Percentiles rank a stretch among this genome's conserved stretches.
Conservation (phyloP, 2,329 filamentous ascomycete genomes). For the Pseudophaeomoniella oleicola region DNA sequence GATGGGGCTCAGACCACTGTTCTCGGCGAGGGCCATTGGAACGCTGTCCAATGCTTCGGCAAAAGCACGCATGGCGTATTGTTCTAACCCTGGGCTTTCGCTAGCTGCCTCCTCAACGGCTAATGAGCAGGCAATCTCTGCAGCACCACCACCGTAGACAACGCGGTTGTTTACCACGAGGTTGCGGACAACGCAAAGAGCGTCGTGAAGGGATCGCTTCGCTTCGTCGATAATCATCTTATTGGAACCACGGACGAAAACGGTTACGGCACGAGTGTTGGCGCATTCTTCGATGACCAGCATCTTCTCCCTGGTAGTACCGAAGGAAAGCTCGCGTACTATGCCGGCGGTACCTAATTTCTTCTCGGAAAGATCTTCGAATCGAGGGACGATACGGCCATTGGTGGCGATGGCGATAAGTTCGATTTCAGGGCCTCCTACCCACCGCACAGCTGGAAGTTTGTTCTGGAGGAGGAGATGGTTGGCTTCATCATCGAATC, state of each 20-base stretch:
- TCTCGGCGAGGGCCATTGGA: slow-evolving; percentile 93
- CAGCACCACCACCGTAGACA: slow-evolving; percentile 91
- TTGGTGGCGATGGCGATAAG: slow-evolving; percentile 97
- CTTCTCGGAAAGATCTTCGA: slow-evolving; percentile 80
- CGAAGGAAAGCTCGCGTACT: slow-evolving; percentile 90
- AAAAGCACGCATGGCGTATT: slow-evolving; percentile 98
- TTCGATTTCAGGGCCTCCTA: slow-evolving; percentile 95
- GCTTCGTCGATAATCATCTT: slow-evolving; percentile 99
- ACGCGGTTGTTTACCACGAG: slow-evolving; percentile 91
- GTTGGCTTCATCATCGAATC: slow-evolving; percentile 98
- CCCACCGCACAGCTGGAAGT: slow-evolving; percentile 91
- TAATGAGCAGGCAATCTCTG: slow-evolving; percentile 91
- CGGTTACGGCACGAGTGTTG: slow-evolving; percentile 89
- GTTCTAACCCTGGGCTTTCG: slow-evolving; percentile 91
- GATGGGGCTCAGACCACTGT: slow-evolving; percentile 90
- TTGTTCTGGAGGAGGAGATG: slow-evolving; percentile 92
- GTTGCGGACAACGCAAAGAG: slow-evolving; percentile 93
- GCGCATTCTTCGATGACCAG: slow-evolving; percentile 98
- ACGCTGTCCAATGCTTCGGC: slow-evolving; percentile 85
- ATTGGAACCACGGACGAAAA: slow-evolving; percentile 95
- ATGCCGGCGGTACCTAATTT: slow-evolving; percentile 85
- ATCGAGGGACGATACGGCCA: slow-evolving; percentile 89
- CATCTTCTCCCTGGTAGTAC: slow-evolving; percentile 98
- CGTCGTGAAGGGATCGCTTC: slow-evolving; percentile 92
- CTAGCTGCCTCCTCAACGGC: slow-evolving; percentile 91